Conservation (phyloP, 129 eudicot species). For the Mikania micrantha region DNA sequence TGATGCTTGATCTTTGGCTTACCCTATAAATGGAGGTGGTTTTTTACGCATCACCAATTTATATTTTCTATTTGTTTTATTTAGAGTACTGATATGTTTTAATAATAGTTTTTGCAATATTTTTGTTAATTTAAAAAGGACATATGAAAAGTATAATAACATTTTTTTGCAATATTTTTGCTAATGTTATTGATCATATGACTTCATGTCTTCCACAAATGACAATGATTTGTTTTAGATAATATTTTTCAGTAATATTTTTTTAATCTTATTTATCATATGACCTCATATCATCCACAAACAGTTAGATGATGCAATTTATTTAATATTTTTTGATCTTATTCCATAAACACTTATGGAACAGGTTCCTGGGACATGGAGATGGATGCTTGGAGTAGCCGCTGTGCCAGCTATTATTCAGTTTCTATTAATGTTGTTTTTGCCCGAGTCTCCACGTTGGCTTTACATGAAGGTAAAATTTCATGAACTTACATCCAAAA, state of each 20-base stretch:
- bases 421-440: slow-evolving; percentile 66
- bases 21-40: slow-evolving; percentile 21
- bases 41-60: slow-evolving; percentile 11
- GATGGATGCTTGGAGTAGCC: slow-evolving; percentile 89
- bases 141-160: no score
- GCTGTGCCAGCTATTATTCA: slow-evolving; percentile 83
- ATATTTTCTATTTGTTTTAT: background rate
- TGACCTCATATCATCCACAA: slow-evolving; percentile 1
- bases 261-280: background rate
- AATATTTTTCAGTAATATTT: background rate
- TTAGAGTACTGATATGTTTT: background rate
- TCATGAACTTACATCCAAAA: background rate
- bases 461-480: slow-evolving; percentile 61
- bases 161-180: no score
- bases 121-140: no score
- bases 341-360: background rate
- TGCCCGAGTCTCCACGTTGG: slow-evolving; percentile 99
- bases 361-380: slow-evolving; percentile 77
- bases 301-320: background rate
- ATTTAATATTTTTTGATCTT: background rate
- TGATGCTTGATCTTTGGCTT: slow-evolving; percentile 6
- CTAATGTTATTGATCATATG: background rate
- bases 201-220: background rate
- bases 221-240: background rate
- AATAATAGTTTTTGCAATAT: no score